phyloP scores from a whole-genome alignment of 805 yeast genomes.

The Teunomyces barrocoloradensis region DNA sequence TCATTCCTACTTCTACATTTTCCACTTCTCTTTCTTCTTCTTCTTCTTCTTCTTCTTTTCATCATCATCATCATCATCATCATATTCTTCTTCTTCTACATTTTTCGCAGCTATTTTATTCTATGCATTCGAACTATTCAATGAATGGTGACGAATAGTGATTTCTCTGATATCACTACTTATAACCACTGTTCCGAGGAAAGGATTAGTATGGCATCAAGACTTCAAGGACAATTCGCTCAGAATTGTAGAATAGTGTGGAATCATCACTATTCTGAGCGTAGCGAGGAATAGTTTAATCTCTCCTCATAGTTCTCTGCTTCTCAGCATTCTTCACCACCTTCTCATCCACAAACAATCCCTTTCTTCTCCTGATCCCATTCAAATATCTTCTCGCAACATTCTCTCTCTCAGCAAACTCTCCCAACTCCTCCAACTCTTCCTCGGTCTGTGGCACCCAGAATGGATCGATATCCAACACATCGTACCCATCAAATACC shows the following conservation, averaged over 20 bases:
- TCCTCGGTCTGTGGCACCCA: conserved; percentile 99
- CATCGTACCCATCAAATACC: conserved; percentile 83
- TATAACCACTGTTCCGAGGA: no score
- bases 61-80: no score
- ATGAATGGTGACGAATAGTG: no score
- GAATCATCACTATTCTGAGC: no score
- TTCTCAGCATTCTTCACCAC: conserved; percentile 90
- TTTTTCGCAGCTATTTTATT: no score
- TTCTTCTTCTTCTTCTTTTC: background rate
- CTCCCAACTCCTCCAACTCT: conserved; percentile 91
- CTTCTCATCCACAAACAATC: conserved; percentile 85
- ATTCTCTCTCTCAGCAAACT: conserved; percentile 87
- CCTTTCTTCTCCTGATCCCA: conserved; percentile 77
- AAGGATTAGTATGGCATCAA: no score
- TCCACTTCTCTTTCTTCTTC: background rate
- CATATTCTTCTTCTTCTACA: background rate
- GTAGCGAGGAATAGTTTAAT: conserved; percentile 38
- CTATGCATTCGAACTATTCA: no score
- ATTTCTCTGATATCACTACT: no score
- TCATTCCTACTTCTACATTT: background rate
- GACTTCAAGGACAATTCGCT: no score
- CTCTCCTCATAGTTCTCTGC: conserved; percentile 82
- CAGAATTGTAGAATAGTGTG: no score
- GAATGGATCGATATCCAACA: conserved; percentile 89
- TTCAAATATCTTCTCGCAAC: conserved; percentile 87